Base-by-base conservation (phyloP, 202 grass and related monocot species). In the Bolboschoenoplectus hybrid region DNA sequence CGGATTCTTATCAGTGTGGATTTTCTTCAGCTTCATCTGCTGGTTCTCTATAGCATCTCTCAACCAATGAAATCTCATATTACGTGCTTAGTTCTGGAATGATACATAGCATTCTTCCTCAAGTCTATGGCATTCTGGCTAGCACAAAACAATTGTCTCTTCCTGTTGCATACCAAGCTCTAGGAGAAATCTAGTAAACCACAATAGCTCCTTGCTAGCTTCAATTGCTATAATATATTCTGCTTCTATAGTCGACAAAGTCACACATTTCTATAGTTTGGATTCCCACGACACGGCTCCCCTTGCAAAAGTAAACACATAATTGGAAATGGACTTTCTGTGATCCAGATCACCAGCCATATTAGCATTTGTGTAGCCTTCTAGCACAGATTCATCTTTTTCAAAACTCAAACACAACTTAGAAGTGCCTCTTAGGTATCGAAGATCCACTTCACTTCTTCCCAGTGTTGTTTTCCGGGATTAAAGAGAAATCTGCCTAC, bases 401-500 rank as follows among this genome's bases (percentile, higher is more conserved):
- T 5, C 67, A 74, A 74, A 85, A 85, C 65, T 73, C 38, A 74
- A 40, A 43, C 83, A 74, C 43, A 74, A 41, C 2, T 74, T 61
- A 13, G 46, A 45, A 60, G 83, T 85, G 10, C 67, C 68, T 44
- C 56, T 56, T 12, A 85, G 51, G 45, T 85, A 26, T 26, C 26
- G 0, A 26, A 0, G 26, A 26, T 26, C 26, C 26, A 85, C 26
- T 26, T 26, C 14, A 85, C 17, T 72, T 39, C 13, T 32, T 70
- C 12, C 62, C 65, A 85, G 36, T 85, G 82, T 32, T 73, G 38
- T 53, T 57, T 72, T 1, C 6, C 16, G 6, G 1, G 64, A 74
- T 72, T 56, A 49, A 65, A 72, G 47, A 85, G 60, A 19, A 70
- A 85, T 85, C 40, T 67, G 19, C 82, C 74, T 39, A 70, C 82